Percentiles rank a stretch among this genome's conserved stretches.
Evolutionary conservation across 345 rosid species (phyloP).

Genomic region (Nasturtium officinale): DNA sequence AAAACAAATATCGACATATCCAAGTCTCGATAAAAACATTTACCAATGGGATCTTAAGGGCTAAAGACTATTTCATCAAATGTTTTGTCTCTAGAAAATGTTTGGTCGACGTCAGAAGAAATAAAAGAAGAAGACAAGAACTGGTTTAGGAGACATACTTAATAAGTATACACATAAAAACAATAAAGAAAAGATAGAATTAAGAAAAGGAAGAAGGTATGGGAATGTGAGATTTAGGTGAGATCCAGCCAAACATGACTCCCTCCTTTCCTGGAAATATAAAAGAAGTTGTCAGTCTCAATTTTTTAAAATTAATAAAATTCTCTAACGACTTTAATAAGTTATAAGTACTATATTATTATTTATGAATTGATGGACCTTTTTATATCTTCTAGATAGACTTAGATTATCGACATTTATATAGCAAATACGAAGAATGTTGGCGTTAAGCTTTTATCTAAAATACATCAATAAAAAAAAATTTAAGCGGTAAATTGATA

Average conservation of each 20-base stretch:
- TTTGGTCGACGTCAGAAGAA: conserved; percentile 29
- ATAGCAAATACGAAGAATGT: neutral
- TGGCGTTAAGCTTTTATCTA: neutral
- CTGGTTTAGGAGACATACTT: conserved; percentile 5
- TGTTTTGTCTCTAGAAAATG: conserved; percentile 1
- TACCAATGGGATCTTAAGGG: neutral
- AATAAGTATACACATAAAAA: neutral
- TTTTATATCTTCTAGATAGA: conserved; percentile 32
- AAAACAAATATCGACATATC: conserved; percentile 2
- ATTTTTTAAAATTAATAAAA: neutral
- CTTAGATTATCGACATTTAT: conserved; percentile 8
- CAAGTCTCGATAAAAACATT: neutral
- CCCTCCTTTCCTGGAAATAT: conserved; percentile 34
- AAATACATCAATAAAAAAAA: neutral
- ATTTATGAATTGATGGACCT: conserved; percentile 1
- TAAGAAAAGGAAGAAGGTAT: conserved; percentile 42
- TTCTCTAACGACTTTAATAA: conserved; percentile 3
- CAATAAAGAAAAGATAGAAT: conserved; percentile 21
- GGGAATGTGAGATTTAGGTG: conserved; percentile 47
- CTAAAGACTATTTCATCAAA: neutral
- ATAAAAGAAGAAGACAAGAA: conserved; percentile 1
- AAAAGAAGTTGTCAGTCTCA: conserved; percentile 17
- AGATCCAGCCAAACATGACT: conserved; percentile 48
- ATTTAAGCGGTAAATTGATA: neutral
- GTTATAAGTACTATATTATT: neutral